Base-by-base conservation (phyloP, 2,329 filamentous ascomycete genomes). In the Diaporthe sp. region DNA sequence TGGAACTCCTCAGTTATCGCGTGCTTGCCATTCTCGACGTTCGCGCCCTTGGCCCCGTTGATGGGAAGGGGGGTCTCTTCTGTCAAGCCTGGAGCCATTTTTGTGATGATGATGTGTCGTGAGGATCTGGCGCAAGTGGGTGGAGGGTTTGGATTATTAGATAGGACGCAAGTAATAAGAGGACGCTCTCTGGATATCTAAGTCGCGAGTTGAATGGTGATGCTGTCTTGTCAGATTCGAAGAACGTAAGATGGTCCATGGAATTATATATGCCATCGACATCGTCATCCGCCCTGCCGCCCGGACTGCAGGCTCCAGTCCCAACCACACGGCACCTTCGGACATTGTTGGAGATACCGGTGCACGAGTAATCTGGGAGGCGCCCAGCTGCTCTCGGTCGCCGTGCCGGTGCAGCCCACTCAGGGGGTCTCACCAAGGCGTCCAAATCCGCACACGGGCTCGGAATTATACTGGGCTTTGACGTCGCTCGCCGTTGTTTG, bases 271-370 rank as follows among this genome's bases (percentile, higher is more conserved):
- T 53, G 22, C 65, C 51, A 57, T 31, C 61, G 22, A n/a, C 39
- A 63, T 63, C 57, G 17, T 57, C 49, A 17, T 13, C 60, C 34
- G 53, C 58, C 34, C 17, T 22, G 39, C 31, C 61, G 53, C 49
- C 51, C 65, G 47, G 51, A 47, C 42, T 39, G 25, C 68, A 47
- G 25, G 39, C 42, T 31, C 34, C 28, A 39, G 68, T 37, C 49
- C 39, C 28, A 51, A 25, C 28, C 22, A 57, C 51, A 57, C 60
- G 65, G 72, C 55, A 55, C 63, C 31, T 68, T 22, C 75, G 75
- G 75, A 76, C 75, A 76, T 75, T 75, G 67, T 74, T 76, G 75
- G 75, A 74, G 72, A 76, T 22, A 34, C 72, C 75, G 72, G 75
- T 44, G 71, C 70, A 51, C 47, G 49, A 63, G 39, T 51, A 39